Evolutionary conservation across 768 basidiomycete species (phyloP), one percentile per base, ranked within the genome.

Genomic region (Lentinula detonsa): DNA sequence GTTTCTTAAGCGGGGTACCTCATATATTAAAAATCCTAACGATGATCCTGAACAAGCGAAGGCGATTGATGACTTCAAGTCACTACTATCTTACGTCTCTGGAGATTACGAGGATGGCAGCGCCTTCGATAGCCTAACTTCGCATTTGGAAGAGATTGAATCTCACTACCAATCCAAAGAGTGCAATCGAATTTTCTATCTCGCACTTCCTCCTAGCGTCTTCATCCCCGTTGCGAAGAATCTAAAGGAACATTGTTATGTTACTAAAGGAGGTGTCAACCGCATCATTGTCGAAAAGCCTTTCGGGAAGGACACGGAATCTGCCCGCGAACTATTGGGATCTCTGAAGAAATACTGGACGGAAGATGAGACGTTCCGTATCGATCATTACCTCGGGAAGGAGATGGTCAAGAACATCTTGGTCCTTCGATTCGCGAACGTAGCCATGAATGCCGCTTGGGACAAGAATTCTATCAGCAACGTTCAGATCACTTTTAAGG

Each of bases 381-480:
- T 99, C 71, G 96, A 99, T 75, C 96, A 99, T 72, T 99, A 99
- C 74, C 88, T 99, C 57, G 96, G 96, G 61, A 99, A 99, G 79
- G 96, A 99, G 83, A 98, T 99, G 96, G 93, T 98, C 71, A 99
- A 99, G 82, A 99, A 98, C 74, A 73, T 99, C 59, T 89, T 98
- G 64, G 93, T 98, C 33, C 79, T 98, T 57, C 88, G 96, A 37
- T 99, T 99, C 69, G 96, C 93, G 64, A 99, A 99, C 75, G 76
- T 95, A 65, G 91, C 95, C 28, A 74, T 97, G 79, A 86, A 85
- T 64, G 86, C 92, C 33, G 83, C 85, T 42, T 97, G 95, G 93
- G 95, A 98, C 78, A 96, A 93, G 75, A 93, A 95, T 74, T 93
- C 86, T 62, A 90, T 99, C 78, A 87, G 85, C 76, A 98, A 95